Evolutionary conservation across 768 basidiomycete species (phyloP).

Genomic region (Boletus reticuloceps): DNA sequence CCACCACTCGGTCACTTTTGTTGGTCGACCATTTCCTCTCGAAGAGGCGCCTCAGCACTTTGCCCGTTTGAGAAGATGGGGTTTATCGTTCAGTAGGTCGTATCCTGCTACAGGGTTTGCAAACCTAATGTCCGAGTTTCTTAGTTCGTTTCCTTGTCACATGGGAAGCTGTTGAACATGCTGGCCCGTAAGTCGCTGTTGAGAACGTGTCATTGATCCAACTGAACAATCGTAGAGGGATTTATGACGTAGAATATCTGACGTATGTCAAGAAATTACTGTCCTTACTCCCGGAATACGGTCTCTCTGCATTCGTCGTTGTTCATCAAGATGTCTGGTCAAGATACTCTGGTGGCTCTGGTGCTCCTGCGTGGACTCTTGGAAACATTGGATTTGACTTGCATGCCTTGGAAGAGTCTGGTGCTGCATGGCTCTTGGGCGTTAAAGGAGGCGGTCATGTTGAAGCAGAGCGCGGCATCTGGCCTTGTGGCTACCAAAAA

Average conservation of each 20-base stretch:
- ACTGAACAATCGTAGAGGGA: constrained; percentile 48
- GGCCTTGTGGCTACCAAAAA: constrained; percentile 95
- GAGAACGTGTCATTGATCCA: background rate
- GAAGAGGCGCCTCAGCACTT: constrained; percentile 86
- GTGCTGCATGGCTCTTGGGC: constrained; percentile 85
- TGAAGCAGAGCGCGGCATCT: constrained; percentile 78
- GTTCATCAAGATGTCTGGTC: constrained; percentile 98
- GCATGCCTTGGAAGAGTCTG: constrained; percentile 71
- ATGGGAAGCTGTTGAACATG: constrained; percentile 97
- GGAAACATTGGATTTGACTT: constrained; percentile 85
- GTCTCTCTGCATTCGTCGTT: constrained; percentile 70
- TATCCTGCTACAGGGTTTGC: background rate
- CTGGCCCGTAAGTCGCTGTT: constrained; percentile 68
- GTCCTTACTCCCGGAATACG: constrained; percentile 67
- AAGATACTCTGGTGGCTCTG: constrained; percentile 90
- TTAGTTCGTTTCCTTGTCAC: constrained; percentile 90
- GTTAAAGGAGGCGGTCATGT: constrained; percentile 73
- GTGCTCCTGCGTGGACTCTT: constrained; percentile 96
- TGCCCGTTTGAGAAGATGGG: constrained; percentile 79
- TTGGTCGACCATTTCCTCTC: constrained; percentile 88
- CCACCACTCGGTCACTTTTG: constrained; percentile 71
- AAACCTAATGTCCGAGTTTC: background rate
- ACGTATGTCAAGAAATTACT: constrained; percentile 71
- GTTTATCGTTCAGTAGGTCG: constrained; percentile 75
- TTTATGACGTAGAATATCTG: constrained; percentile 84